Conservation (phyloP, 805 yeast species). For the Monosporozyma unispora region DNA sequence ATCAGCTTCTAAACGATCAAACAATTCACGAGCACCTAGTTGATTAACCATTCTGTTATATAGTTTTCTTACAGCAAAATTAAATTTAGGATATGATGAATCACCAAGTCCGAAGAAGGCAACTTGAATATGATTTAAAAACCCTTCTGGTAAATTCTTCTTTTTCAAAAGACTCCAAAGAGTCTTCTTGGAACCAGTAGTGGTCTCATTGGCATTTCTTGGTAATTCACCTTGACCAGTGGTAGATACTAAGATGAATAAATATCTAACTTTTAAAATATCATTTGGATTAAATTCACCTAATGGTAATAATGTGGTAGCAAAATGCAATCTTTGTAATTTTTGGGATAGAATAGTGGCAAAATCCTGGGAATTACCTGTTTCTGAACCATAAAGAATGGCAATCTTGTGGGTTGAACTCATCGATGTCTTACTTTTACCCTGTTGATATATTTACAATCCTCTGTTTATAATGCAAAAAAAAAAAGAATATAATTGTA, state of each 20-base stretch:
- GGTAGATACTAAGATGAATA: slow-evolving; percentile 59
- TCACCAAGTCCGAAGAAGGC: slow-evolving; percentile 90
- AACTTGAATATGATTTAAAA: slow-evolving; percentile 52
- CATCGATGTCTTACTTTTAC: not conserved
- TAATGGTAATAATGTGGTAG: slow-evolving; percentile 41
- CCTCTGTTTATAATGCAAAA: not conserved
- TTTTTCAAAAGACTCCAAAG: slow-evolving; percentile 70
- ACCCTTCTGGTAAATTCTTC: slow-evolving; percentile 51
- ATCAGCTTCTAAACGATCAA: slow-evolving; percentile 79
- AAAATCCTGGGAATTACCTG: slow-evolving; percentile 84
- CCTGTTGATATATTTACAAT: not conserved
- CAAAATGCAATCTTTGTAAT: slow-evolving; percentile 45
- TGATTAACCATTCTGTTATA: slow-evolving; percentile 65
- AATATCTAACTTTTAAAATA: slow-evolving; percentile 39
- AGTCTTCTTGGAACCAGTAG: slow-evolving; percentile 14
- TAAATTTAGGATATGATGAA: slow-evolving; percentile 80
- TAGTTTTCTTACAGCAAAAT: slow-evolving; percentile 77
- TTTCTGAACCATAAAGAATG: slow-evolving; percentile 82
- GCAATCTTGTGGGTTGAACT: slow-evolving; percentile 32
- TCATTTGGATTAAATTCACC: slow-evolving; percentile 53
- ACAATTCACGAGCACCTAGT: slow-evolving; percentile 68
- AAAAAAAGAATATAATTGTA: not conserved
- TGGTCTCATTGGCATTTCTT: slow-evolving; percentile 46
- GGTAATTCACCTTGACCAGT: slow-evolving; percentile 96
- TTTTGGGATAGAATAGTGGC: slow-evolving; percentile 55